Evolutionary conservation across 148 eudicot species (phyloP), one percentile per base, ranked within the genome.

Genomic region (Silene latifolia): DNA sequence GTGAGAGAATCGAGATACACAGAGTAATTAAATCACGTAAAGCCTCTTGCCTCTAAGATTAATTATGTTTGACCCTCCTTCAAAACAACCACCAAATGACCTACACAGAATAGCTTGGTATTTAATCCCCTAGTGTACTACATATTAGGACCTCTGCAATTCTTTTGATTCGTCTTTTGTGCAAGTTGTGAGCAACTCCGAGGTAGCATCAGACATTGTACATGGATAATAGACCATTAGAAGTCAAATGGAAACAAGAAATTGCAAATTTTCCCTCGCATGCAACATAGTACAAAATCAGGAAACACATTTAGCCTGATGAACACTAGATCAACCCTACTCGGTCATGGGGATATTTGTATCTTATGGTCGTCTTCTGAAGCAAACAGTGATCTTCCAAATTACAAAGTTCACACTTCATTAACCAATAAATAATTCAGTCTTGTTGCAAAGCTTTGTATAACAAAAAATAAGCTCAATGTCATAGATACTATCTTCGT

Each of bases 321-420:
- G 15, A 51, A 51, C 8, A 51, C 4, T 51, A 51, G 56, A 51
- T 51, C 56, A 14, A 51, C 56, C 56, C 56, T 51, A 13, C 14
- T 51, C 17, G 18, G 4, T 51, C 17, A 15, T 12, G 13, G 56
- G 56, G 56, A 12, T 51, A 5, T 51, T 51, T 51, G 14, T 12
- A 51, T 51, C 18, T 51, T 51, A 13, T 51, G 56, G 56, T 51
- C 64, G 8, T 60, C 44, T 58, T 60, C 25, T 9, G 25, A 20
- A 20, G 64, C 8, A 11, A 60, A 8, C 7, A 8, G 5, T 23
- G 11, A 60, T 20, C 64, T 11, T 20, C 13, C 29, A 60, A 60
- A 60, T 60, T 60, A 21, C 64, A 60, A 60, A 8, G 64, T 60
- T 58, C 61, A 58, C 61, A 58, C 14, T n/a, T n/a, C 20, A 58